Evolutionary conservation across 108 stramenopile genomes (phyloP), one percentile per base, ranked within the genome.

Genomic region (Nitzschia putrida): DNA sequence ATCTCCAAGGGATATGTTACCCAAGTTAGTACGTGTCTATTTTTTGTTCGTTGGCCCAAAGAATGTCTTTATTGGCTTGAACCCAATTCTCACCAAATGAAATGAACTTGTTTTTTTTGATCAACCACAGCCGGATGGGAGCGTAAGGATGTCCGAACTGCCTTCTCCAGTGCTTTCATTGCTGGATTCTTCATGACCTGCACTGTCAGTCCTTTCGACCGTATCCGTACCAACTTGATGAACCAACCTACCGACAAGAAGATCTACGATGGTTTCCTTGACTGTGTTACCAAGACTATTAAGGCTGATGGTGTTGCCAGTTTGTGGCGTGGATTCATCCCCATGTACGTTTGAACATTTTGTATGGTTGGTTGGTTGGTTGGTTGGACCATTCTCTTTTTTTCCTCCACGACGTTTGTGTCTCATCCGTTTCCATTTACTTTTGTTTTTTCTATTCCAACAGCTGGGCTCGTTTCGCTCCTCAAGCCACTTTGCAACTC

Each of bases 181-280:
- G 92, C 95, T 26, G 95, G 95, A 65, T 94, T 96, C 74, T 93
- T 92, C 74, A 94, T 94, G 93, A 91, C 93, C 23, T 82, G 82
- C 26, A 94, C 95, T 10, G 93, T 94, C 14, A 70, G 85, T 23
- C 92, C 93, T 3, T 86, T 78, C 58, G 88, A 90, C 75, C 85
- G 84, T 60, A 61, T 80, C 52, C 74, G 75, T 66, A 81, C 75
- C 49, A 69, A 85, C 58, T 74, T 96, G 59, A 94, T 96, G 90
- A 93, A 88, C 66, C 93, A 93, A 61, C 91, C 95, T 1, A 84
- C 90, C 11, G 90, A 91, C 69, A 68, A 71, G 41, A 93, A 90
- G 81, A 73, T 93, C 12, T 96, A 93, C 74, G 66, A 81, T 56
- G 89, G 89, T 21, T 86, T 92, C 71, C 63, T 69, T 7, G 94